These are phyloP conservation scores for Austroboletus eburneus DNA, from an alignment of 768 basidiomycete species.

Conservation along the genomic window DNA sequence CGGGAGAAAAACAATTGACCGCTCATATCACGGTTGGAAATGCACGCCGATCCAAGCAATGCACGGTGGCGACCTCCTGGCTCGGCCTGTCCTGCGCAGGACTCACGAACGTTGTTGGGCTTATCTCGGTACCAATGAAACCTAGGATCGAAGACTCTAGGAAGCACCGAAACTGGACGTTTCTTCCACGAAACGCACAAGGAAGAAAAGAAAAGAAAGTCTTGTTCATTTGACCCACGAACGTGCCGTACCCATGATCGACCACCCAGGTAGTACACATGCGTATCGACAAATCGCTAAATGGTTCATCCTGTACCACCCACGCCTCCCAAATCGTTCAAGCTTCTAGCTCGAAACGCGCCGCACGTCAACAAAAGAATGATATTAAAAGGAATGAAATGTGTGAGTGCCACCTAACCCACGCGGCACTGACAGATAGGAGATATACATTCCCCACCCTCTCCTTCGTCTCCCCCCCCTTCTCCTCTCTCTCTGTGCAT, in stretches of 20 bases:
- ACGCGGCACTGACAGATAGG: constrained; percentile 1
- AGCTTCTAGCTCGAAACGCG: constrained; percentile 4
- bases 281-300: not conserved
- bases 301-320: not conserved
- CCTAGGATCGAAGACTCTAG: not conserved
- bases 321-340: not conserved
- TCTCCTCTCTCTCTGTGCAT: not conserved
- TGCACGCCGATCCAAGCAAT: not conserved
- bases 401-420: constrained; percentile 12
- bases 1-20: too few relatives aligned
- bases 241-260: not conserved
- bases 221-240: too few relatives aligned
- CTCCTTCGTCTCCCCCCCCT: not conserved
- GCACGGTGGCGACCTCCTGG: not conserved
- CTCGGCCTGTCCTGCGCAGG: not conserved
- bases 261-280: not conserved
- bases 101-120: not conserved
- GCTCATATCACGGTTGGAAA: too few relatives aligned
- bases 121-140: not conserved
- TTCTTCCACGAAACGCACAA: not conserved
- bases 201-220: not conserved
- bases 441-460: constrained; percentile 7
- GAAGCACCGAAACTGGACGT: not conserved
- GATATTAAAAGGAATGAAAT: constrained; percentile 29
- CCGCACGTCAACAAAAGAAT: constrained; percentile 18